These are phyloP conservation scores for Aureobasidium sp. DNA, from an alignment of 2,329 filamentous ascomycete species.

Conservation along the genomic window DNA sequence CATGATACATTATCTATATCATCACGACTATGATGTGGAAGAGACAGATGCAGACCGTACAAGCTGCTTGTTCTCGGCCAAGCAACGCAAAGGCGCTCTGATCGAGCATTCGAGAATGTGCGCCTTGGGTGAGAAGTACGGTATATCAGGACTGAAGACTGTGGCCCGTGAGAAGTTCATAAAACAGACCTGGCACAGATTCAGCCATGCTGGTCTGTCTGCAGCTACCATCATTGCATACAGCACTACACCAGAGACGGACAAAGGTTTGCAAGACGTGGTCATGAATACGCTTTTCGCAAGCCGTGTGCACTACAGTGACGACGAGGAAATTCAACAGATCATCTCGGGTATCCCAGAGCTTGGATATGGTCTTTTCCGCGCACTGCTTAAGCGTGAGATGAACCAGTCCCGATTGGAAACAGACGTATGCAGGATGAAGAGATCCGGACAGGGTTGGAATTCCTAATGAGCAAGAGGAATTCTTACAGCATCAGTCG, in stretches of 20 bases:
- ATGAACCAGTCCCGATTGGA: neutral
- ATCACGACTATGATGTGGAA: neutral
- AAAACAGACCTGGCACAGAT: neutral
- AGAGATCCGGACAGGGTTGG: neutral
- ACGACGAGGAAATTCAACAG: neutral
- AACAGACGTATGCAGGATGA: neutral
- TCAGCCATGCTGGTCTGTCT: neutral
- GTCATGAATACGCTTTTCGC: neutral
- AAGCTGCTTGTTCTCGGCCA: neutral
- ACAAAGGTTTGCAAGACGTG: neutral
- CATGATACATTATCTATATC: conserved; percentile 1
- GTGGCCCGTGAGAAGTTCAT: neutral
- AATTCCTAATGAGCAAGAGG: no score
- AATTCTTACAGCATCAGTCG: neutral
- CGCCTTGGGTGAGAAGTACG: neutral
- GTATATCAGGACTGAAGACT: neutral
- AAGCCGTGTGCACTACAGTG: neutral
- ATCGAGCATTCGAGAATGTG: neutral
- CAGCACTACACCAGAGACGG: neutral
- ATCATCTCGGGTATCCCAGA: neutral
- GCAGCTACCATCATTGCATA: neutral
- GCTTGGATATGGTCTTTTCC: neutral
- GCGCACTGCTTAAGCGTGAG: neutral
- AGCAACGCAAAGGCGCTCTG: neutral
- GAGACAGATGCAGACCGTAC: neutral